Base-by-base conservation (phyloP, 169 alveolate species). In the Cryptosporidium canis region DNA sequence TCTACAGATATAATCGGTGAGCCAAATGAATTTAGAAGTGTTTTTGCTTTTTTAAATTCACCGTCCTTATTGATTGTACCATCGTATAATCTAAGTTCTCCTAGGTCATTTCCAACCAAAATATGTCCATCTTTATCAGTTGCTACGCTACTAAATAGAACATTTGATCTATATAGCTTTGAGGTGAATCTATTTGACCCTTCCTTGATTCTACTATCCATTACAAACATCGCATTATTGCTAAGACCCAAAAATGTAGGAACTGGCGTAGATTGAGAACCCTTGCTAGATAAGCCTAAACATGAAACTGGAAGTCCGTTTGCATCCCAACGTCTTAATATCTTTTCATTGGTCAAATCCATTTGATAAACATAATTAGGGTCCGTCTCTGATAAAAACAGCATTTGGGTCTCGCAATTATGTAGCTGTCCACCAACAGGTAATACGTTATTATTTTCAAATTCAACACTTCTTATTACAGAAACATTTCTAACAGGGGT, bases 81-180 rank as follows among this genome's bases (percentile, higher is more conserved):
- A 58, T 93, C 95, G 85, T 91, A 93, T 24, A 93, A 83, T 16
- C 95, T 87, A 12, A 93, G 48, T 8, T 83, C 92, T 9, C 94
- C 94, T 24, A 64, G 41, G 21, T 64, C 82, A 64, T 84, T 90
- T 1, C 95, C 94, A 35, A 91, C 51, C 12, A 85, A 83, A 14
- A 91, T 72, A 58, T 90, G 92, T 16, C 94, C 95, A 16, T 55
- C 90, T 11, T 51, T 83, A 35, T 83, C 90, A 41, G 94, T 92
- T n/a, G 91, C 92, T 16, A 90, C 85, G 44, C 90, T 83, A 39
- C 83, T 90, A 63, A 91, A 91, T 29, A 85, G 51, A 39, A 68
- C 91, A 56, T 91, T 91, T 33, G 83, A 65, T 41, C 70, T 58
- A 85, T 91, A 93, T 55, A 83, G 21, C 58, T 84, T 77, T 45